Evolutionary conservation across 352 stramenopile genomes (phyloP), one percentile per base, ranked within the genome.

Genomic region (Peronospora destructor): DNA sequence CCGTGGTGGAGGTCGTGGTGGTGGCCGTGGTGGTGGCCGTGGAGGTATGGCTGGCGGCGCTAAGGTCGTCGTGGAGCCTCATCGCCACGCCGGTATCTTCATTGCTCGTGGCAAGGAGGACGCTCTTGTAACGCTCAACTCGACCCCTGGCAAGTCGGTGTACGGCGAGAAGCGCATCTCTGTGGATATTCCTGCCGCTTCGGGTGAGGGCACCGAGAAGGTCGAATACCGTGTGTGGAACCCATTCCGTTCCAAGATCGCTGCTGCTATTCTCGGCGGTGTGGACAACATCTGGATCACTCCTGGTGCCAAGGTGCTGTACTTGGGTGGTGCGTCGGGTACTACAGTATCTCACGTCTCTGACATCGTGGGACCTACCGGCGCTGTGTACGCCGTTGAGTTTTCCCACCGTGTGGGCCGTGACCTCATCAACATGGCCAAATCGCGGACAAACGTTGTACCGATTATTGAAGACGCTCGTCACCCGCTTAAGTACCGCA

Each of bases 141-240:
- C 91, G 56, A 98, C 96, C 21, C 97, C 97, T 23, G 96, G 96
- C 65, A 98, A 98, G 81, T 89, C 62, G n/a, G 97, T 99, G 30
- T 99, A 99, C 76, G 97, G 96, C 53, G 97, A 99, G 74, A 99
- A 99, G 81, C 83, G 94, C 63, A 98, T 99, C 59, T 98, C 86
- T 40, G 96, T 99, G 2, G 97, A 99, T 48, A 93, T 95, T 30
- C 84, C 94, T 6, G 71, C 85, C 10, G 85, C 91, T 33, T 85
- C 79, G 41, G 80, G 88, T 33, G 87, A 95, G 57, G 84, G 85
- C 47, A 87, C 87, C 0, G 87, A 94, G 58, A 99, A 99, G 85
- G 87, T 98, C 28, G 97, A 99, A 76, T 99, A 99, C 79, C 92
- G 97, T 56, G 95, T 99, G 52, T 99, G 97, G 97, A 99, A 99